Conservation (phyloP, 768 basidiomycete genomes). For the Rhizopogon roseolus region DNA sequence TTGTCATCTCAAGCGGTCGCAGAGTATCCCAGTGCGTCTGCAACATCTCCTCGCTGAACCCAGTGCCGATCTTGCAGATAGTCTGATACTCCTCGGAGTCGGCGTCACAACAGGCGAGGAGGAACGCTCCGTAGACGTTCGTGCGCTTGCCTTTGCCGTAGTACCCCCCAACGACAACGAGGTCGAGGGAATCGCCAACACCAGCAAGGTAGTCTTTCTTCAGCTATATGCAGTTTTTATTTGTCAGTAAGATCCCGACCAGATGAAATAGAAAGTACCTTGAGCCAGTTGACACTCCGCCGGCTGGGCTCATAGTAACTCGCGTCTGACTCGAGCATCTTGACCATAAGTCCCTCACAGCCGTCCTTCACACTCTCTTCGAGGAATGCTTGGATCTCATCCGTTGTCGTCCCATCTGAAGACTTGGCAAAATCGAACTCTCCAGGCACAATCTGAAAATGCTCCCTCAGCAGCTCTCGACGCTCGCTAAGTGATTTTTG, state of each 20-base stretch:
- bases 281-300: constrained; percentile 96
- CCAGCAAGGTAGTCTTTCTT: constrained; percentile 99
- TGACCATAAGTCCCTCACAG: constrained; percentile 99
- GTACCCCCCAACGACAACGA: constrained; percentile 97
- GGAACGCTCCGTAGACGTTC: constrained; percentile 95
- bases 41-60: constrained; percentile 90
- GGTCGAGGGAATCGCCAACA: constrained; percentile 93
- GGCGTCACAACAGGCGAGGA: constrained; percentile 93
- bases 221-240: constrained; percentile 46
- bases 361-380: constrained; percentile 98
- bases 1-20: constrained; percentile 68
- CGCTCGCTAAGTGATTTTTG: constrained; percentile 72
- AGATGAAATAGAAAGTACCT: constrained; percentile 46
- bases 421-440: constrained; percentile 94
- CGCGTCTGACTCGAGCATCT: constrained; percentile 91
- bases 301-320: constrained; percentile 95
- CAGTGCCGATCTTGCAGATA: constrained; percentile 98
- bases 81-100: constrained; percentile 95
- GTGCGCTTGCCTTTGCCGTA: constrained; percentile 98
- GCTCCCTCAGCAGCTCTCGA: constrained; percentile 66
- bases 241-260: not conserved
- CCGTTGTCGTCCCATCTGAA: constrained; percentile 82
- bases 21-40: constrained; percentile 77
- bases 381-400: constrained; percentile 92
- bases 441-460: constrained; percentile 78